Percentiles rank a stretch among this genome's conserved stretches.
These are phyloP conservation scores for Monosporascus sp. DNA, from an alignment of 2,329 filamentous ascomycete species.

Conservation along the genomic window DNA sequence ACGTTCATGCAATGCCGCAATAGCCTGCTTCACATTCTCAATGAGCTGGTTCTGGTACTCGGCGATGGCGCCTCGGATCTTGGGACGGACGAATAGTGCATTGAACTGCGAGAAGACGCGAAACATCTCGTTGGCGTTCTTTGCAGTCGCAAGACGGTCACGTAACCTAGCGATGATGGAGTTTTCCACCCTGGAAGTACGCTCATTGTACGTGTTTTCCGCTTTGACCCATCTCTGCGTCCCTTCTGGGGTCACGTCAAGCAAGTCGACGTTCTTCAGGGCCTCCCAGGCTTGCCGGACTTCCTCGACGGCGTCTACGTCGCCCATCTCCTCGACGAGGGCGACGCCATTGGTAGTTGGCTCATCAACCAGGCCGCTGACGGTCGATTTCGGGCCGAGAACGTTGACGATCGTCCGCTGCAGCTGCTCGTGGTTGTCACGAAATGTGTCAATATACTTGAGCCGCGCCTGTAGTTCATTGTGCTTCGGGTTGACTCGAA, in stretches of 20 bases:
- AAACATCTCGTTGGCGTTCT: slow-evolving; percentile 99
- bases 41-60: slow-evolving; percentile 98
- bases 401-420: slow-evolving; percentile 95
- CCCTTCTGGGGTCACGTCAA: slow-evolving; percentile 86
- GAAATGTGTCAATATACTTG: slow-evolving; percentile 90
- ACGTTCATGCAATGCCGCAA: slow-evolving; percentile 85
- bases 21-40: slow-evolving; percentile 95
- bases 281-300: slow-evolving; percentile 92
- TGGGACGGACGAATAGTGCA: slow-evolving; percentile 94
- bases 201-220: slow-evolving; percentile 94
- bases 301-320: slow-evolving; percentile 94
- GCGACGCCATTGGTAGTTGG: slow-evolving; percentile 54
- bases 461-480: slow-evolving; percentile 83
- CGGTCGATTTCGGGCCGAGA: slow-evolving; percentile 68
- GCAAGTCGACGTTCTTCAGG: slow-evolving; percentile 87
- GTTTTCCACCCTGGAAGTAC: slow-evolving; percentile 95
- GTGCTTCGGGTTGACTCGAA: slow-evolving; percentile 89
- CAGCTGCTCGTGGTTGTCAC: slow-evolving; percentile 95
- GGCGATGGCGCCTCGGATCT: slow-evolving; percentile 94
- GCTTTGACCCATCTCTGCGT: slow-evolving; percentile 90
- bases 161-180: slow-evolving; percentile 93
- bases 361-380: slow-evolving; percentile 47
- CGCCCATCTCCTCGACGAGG: slow-evolving; percentile 88
- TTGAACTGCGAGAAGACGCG: slow-evolving; percentile 99
- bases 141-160: slow-evolving; percentile 89